Evolutionary conservation across 176 grass and related monocot species (phyloP).

Genomic region (Aegilops sharonensis): DNA sequence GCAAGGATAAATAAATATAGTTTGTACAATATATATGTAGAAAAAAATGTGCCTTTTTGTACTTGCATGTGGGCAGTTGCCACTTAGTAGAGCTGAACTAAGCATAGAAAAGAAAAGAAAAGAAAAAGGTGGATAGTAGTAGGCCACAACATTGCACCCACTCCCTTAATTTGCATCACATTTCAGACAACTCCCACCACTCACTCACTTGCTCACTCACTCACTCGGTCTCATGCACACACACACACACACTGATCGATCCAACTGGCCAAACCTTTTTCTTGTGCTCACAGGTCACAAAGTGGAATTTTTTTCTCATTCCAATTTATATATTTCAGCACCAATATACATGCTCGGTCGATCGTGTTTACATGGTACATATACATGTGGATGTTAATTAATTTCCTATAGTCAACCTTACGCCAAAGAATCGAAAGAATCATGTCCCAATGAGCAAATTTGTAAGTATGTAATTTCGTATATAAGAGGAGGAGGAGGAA

Average conservation of each 20-base stretch:
- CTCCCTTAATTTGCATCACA: conserved; percentile 41
- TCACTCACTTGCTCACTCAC: conserved; percentile 22
- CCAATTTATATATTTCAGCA: background rate
- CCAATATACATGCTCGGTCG: background rate
- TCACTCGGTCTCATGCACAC: background rate
- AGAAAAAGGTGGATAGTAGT: conserved; percentile 16
- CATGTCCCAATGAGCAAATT: conserved; percentile 18
- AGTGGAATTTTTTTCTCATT: background rate
- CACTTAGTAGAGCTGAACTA: background rate
- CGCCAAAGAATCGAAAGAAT: conserved; percentile 51
- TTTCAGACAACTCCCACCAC: conserved; percentile 45
- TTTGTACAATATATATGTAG: background rate
- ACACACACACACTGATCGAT: background rate
- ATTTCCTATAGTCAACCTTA: conserved; percentile 16
- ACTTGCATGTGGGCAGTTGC: background rate
- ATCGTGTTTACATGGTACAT: background rate
- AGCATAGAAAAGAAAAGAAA: background rate
- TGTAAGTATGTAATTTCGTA: conserved; percentile 21
- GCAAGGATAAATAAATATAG: background rate
- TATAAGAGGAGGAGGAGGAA: background rate
- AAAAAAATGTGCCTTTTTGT: background rate
- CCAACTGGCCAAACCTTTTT: too few species aligned
- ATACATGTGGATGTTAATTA: conserved; percentile 16
- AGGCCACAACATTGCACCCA: conserved; percentile 28
- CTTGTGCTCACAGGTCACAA: too few species aligned